Percentiles rank a stretch among this genome's conserved stretches.
These are phyloP conservation scores for Furcasterigmium furcatum DNA, from an alignment of 2,329 filamentous ascomycete genomes.

Conservation along the genomic window DNA sequence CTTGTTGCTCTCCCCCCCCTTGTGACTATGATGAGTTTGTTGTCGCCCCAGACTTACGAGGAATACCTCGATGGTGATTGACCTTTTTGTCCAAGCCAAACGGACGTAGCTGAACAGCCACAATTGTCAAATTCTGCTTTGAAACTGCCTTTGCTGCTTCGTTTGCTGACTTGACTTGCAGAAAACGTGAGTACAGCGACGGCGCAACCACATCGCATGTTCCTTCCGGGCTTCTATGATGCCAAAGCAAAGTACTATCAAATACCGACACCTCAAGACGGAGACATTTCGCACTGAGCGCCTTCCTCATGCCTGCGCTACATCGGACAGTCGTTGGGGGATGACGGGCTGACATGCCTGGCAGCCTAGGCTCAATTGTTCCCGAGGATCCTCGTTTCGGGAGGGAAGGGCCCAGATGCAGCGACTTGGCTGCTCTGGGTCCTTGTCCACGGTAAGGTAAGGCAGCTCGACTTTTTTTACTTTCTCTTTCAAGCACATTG, in stretches of 20 bases:
- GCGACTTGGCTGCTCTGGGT: neutral
- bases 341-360: neutral
- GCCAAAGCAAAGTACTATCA: conserved; percentile 41
- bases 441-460: conserved; percentile 17
- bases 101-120: conserved; percentile 44
- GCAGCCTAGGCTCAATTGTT: neutral
- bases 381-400: neutral
- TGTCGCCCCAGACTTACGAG: conserved; percentile 49
- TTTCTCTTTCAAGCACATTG: conserved; percentile 9
- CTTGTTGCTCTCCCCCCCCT: conserved; percentile 7
- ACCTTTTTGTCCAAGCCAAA: conserved; percentile 52
- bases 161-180: conserved; percentile 3
- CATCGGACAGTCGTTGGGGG: neutral
- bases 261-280: conserved; percentile 40
- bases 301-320: neutral
- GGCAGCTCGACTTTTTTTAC: neutral
- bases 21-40: conserved; percentile 38
- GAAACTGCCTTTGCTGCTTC: neutral
- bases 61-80: conserved; percentile 44
- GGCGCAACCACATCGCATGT: too few relatives aligned
- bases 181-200: neutral
- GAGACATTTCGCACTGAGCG: conserved; percentile 25
- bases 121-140: neutral
- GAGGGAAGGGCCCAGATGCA: neutral
- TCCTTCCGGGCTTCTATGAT: conserved; percentile 27